A percentile compares a stretch with the other conserved stretches of the same genome.
Evolutionary conservation across 768 basidiomycete species (phyloP).

Genomic region (Psilocybe cyanescens): DNA sequence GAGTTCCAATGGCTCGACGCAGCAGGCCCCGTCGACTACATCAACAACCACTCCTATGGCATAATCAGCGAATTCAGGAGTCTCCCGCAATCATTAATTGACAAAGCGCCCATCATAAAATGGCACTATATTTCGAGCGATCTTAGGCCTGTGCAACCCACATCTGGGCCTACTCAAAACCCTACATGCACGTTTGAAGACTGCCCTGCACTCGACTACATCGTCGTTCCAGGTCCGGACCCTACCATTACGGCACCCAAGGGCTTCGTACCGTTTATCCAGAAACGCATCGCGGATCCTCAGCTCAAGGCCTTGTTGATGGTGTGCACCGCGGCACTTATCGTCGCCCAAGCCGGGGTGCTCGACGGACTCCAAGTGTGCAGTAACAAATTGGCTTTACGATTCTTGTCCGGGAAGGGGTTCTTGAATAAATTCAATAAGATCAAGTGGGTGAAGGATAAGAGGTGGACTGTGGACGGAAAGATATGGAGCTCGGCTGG

Average conservation of each 20-base stretch:
- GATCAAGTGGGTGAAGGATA: conserved; percentile 29
- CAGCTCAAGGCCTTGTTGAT: conserved; percentile 24
- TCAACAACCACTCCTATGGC: conserved; percentile 23
- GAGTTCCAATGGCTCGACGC: conserved; percentile 26
- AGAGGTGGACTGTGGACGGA: conserved; percentile 27
- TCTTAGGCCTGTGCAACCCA: conserved; percentile 19
- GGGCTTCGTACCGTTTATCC: conserved; percentile 20
- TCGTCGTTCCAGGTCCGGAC: conserved; percentile 29
- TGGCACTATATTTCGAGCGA: conserved; percentile 30
- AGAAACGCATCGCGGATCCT: conserved; percentile 16
- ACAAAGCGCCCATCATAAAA: conserved; percentile 24
- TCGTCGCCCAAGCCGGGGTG: conserved; percentile 26
- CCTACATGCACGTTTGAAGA: conserved; percentile 27
- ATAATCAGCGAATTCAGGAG: background rate
- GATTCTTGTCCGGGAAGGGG: conserved; percentile 10
- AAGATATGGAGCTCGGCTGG: conserved; percentile 32
- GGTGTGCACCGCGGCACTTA: conserved; percentile 28
- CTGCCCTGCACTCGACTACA: conserved; percentile 28
- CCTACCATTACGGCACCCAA: conserved; percentile 13
- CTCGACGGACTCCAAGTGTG: conserved; percentile 27
- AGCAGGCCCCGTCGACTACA: conserved; percentile 24
- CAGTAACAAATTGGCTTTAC: conserved; percentile 25
- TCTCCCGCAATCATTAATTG: conserved; percentile 9
- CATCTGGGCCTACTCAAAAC: conserved; percentile 20
- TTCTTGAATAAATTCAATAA: conserved; percentile 19